phyloP scores from a whole-genome alignment of 768 basidiomycete species.

The Wakefieldia striispora region DNA sequence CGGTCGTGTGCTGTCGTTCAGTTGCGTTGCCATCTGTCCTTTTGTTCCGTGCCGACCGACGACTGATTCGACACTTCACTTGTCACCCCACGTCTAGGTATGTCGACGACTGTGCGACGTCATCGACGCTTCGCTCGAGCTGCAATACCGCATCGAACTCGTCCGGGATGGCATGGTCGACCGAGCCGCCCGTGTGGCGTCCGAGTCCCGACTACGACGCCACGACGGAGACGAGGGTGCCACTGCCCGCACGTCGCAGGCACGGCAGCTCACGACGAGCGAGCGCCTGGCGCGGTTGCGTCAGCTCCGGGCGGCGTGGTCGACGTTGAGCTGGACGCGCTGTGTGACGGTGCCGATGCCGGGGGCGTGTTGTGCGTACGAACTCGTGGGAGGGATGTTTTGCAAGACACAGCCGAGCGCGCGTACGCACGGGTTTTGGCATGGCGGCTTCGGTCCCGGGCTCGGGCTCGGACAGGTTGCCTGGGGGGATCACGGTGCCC shows the following conservation, averaged over 20 bases:
- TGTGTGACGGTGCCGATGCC: conserved; percentile 29
- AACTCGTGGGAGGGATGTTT: conserved; percentile 60
- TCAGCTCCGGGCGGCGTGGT: conserved; percentile 37
- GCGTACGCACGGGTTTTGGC: not conserved
- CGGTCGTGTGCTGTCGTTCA: conserved; percentile 9
- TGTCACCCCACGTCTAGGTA: conserved; percentile 16
- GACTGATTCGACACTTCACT: not conserved
- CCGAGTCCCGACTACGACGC: too few relatives aligned
- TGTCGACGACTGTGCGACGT: conserved; percentile 18
- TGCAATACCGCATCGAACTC: conserved; percentile 42
- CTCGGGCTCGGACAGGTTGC: too few relatives aligned
- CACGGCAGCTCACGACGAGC: conserved; percentile 8
- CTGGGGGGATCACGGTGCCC: too few relatives aligned
- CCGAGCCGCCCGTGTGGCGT: not conserved
- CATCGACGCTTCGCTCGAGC: conserved; percentile 28
- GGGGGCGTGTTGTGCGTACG: conserved; percentile 49
- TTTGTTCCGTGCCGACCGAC: too few relatives aligned
- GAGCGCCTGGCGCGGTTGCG: conserved; percentile 36
- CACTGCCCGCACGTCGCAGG: not conserved
- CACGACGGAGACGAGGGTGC: not conserved
- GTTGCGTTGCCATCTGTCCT: conserved; percentile 6
- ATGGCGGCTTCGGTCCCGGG: too few relatives aligned
- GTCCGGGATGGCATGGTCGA: conserved; percentile 37
- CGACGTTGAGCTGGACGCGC: conserved; percentile 26
- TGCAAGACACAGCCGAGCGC: conserved; percentile 36